These are phyloP conservation scores for Trichoderma sp. DNA, from an alignment of 2,329 filamentous ascomycete species.

Conservation along the genomic window DNA sequence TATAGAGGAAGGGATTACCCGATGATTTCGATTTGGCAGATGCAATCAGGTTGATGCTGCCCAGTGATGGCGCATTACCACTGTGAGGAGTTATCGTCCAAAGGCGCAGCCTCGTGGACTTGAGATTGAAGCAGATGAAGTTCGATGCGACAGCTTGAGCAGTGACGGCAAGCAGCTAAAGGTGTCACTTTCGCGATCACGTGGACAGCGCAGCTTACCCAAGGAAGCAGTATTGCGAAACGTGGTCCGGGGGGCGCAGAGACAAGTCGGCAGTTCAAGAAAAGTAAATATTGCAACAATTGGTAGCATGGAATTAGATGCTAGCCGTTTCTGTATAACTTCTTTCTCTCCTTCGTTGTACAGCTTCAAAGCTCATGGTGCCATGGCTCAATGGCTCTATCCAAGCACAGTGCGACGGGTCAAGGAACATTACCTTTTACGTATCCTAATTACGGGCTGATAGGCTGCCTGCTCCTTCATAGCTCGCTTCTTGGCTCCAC, in stretches of 20 bases:
- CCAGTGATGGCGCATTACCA: not conserved
- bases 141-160: not conserved
- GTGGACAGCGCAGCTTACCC: constrained; percentile 6
- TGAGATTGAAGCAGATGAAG: not conserved
- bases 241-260: constrained; percentile 4
- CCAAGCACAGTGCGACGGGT: not conserved
- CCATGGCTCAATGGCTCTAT: not conserved
- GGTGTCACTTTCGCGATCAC: constrained; percentile 25
- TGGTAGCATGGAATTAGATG: not conserved
- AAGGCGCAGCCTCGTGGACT: constrained; percentile 11
- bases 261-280: not conserved
- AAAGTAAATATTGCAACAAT: not conserved
- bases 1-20: not conserved
- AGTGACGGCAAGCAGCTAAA: constrained; percentile 14
- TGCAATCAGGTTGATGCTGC: not conserved
- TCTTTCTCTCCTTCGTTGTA: not conserved
- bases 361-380: not conserved
- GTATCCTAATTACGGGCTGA: not conserved
- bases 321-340: not conserved
- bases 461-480: not conserved
- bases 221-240: not conserved
- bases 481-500: not conserved
- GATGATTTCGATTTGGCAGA: not conserved
- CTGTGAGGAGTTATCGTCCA: not conserved
- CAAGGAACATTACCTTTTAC: not conserved